These are phyloP conservation scores for Aureobasidium musti DNA, from an alignment of 2,329 filamentous ascomycete species.

Conservation along the genomic window DNA sequence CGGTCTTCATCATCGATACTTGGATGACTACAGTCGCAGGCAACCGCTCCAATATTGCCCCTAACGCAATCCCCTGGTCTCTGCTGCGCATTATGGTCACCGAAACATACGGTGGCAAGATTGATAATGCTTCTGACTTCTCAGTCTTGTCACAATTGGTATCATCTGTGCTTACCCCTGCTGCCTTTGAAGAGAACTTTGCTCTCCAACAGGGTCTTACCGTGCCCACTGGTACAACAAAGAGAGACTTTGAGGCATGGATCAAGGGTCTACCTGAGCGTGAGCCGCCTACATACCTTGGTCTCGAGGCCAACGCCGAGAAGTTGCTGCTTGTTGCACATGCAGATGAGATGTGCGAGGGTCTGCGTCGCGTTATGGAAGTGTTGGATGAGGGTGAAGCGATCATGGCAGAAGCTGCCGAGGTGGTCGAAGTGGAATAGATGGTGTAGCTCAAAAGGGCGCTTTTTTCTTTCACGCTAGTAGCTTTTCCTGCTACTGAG, in stretches of 20 bases:
- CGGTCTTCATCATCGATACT: conserved; percentile 89
- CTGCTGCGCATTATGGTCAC: conserved; percentile 88
- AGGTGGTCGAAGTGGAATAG: conserved; percentile 12
- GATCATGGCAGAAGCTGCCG: conserved; percentile 57
- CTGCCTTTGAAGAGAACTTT: conserved; percentile 90
- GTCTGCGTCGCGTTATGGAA: conserved; percentile 80
- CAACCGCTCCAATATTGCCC: conserved; percentile 88
- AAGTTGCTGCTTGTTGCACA: conserved; percentile 89
- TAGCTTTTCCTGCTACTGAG: neutral
- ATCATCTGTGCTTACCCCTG: conserved; percentile 73
- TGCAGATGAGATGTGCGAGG: conserved; percentile 78
- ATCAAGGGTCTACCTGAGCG: conserved; percentile 89
- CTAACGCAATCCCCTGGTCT: conserved; percentile 92
- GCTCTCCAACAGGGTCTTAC: conserved; percentile 64
- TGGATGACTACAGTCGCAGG: conserved; percentile 85
- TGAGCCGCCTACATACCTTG: conserved; percentile 93
- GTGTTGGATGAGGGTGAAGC: conserved; percentile 93
- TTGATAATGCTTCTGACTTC: conserved; percentile 89
- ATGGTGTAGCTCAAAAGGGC: neutral
- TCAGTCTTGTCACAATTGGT: conserved; percentile 72
- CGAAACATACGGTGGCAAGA: conserved; percentile 97
- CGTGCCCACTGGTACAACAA: conserved; percentile 76
- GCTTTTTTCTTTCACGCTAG: neutral
- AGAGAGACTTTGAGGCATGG: conserved; percentile 88
- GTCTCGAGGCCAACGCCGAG: conserved; percentile 92